These are phyloP conservation scores for Vinca major DNA, from an alignment of 305 asterid species.

Conservation along the genomic window DNA sequence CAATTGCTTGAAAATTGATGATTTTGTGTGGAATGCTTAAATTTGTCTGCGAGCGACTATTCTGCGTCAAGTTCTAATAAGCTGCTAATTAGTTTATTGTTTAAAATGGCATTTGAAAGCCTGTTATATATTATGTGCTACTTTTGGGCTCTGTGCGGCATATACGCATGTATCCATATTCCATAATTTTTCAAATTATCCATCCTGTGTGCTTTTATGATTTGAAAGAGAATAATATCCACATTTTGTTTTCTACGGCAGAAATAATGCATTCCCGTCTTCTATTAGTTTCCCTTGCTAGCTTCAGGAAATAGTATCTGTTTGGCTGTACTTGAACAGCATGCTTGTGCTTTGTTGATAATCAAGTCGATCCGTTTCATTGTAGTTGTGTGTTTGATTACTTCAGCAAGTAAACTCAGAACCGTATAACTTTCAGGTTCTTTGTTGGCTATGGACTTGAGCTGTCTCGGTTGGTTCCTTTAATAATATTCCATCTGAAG, in stretches of 20 bases:
- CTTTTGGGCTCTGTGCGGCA: not conserved
- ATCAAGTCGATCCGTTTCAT: not conserved
- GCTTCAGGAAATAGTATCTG: not conserved
- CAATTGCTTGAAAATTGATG: not conserved
- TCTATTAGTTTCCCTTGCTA: not conserved
- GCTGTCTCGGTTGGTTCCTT: constrained; percentile 67
- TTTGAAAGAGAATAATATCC: too few relatives aligned
- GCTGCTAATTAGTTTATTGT: not conserved
- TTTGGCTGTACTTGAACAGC: not conserved
- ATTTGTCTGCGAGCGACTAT: not conserved
- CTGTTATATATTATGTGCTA: not conserved
- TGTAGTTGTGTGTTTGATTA: too few relatives aligned
- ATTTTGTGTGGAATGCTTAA: not conserved
- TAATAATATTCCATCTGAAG: constrained; percentile 67
- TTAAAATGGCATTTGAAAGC: not conserved
- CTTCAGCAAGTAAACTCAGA: not conserved
- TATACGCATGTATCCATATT: not conserved
- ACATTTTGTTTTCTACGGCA: too few relatives aligned
- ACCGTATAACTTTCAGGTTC: constrained; percentile 45
- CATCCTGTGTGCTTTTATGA: not conserved
- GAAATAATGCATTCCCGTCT: not conserved
- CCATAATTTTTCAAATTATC: not conserved
- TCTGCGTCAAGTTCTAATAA: constrained; percentile 1
- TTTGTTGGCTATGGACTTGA: constrained; percentile 94
- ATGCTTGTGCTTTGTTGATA: not conserved